These are phyloP conservation scores for Eutypa lata DNA, from an alignment of 2,329 filamentous ascomycete genomes.

Conservation along the genomic window DNA sequence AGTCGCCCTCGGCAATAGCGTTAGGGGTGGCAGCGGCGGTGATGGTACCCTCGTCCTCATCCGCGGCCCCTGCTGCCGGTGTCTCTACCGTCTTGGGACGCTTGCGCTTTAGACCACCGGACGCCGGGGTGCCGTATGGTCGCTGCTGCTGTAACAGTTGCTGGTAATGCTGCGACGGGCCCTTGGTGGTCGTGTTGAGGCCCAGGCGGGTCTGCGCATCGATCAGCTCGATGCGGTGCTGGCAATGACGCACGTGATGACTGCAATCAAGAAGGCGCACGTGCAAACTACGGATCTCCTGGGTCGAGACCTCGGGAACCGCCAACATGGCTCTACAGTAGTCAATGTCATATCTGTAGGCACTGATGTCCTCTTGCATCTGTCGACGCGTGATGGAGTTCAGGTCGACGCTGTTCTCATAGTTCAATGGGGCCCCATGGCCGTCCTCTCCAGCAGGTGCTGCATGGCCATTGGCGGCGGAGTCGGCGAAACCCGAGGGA, in stretches of 20 bases:
- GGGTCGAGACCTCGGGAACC: constrained; percentile 32
- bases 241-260: constrained; percentile 41
- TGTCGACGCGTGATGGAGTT: constrained; percentile 33
- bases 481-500: constrained; percentile 1
- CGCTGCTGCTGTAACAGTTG: constrained; percentile 2
- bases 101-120: constrained; percentile 15
- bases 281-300: constrained; percentile 39
- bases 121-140: constrained; percentile 6
- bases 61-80: not conserved
- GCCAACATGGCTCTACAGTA: constrained; percentile 36
- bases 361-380: constrained; percentile 38
- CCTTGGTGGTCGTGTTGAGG: constrained; percentile 1
- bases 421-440: constrained; percentile 14
- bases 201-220: constrained; percentile 25
- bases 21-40: constrained; percentile 6
- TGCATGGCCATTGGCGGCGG: constrained; percentile 5
- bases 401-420: constrained; percentile 24
- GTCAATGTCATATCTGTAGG: constrained; percentile 40
- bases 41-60: constrained; percentile 12
- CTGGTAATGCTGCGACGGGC: constrained; percentile 7
- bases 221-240: constrained; percentile 38
- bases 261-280: constrained; percentile 40
- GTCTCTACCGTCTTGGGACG: constrained; percentile 7
- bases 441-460: too few species aligned
- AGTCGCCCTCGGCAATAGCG: constrained; percentile 8